Base-by-base conservation (phyloP, 2,329 filamentous ascomycete genomes). In the Gliomastix tumulicola region DNA sequence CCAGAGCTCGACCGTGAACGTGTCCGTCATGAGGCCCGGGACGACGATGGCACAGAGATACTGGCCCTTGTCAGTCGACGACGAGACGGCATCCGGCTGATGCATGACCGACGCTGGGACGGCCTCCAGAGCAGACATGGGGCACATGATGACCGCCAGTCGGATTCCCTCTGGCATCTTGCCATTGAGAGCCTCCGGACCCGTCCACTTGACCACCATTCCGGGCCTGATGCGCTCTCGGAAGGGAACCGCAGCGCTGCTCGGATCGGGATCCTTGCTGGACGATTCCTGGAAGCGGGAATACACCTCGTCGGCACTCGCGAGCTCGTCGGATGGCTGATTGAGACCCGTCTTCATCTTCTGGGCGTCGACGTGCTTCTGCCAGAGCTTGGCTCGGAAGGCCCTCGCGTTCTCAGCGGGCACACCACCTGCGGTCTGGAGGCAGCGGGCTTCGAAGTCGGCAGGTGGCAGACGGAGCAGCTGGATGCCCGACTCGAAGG, bases 361-460 rank as follows among this genome's bases (percentile, higher is more conserved):
- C 20, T 54, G 51, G 2, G 62, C 63, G 38, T 68, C 63, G 9
- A 66, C 46, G 32, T 68, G 63, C 27, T 65, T 39, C 15, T 52
- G 49, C 65, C 64, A 68, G 1, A 69, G 47, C 39, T 68, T 69
- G 17, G 50, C 41, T 12, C 59, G 55, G 35, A 69, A 64, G 5
- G 61, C 60, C 4, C 49, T 52, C 10, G 66, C 65, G 35, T 68
- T 62, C 32, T 68, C 56, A 1, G 38, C 23, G 0, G 46, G 56
- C 4, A 65, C 56, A 1, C 49, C 54, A 0, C 49, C 45, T n/a
- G n/a, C n/a, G 5, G 57, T 63, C 40, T 62, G 56, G 32, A 62
- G 49, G 39, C 63, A 68, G 2, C 65, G 61, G 10, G 47, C 45
- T 21, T 63, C 50, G 23, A 69, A 66, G 27, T 67, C 63, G 3